phyloP scores from a whole-genome alignment of 179 eudicot species.

The Sideroxylon spinosum region DNA sequence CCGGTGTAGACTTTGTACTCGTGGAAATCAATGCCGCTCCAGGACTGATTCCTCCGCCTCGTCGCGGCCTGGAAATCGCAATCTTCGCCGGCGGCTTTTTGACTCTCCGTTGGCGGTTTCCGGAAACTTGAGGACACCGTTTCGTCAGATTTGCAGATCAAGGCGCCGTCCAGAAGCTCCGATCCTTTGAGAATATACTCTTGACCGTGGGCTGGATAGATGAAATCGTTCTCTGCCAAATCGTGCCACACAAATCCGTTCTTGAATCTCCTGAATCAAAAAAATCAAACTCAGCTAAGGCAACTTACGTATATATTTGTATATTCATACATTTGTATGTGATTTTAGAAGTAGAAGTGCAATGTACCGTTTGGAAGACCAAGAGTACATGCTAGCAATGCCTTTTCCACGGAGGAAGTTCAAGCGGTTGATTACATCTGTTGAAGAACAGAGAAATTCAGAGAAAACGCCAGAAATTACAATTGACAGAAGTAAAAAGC shows the following conservation, averaged over 20 bases:
- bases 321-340: neutral
- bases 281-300: neutral
- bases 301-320: too few relatives aligned
- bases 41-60: slow-evolving; percentile 65
- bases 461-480: neutral
- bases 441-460: neutral
- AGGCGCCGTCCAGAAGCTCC: slow-evolving; percentile 37
- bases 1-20: slow-evolving; percentile 64
- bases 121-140: slow-evolving; percentile 30
- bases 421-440: slow-evolving; percentile 75
- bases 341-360: neutral
- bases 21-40: slow-evolving; percentile 53
- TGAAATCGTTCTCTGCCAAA: slow-evolving; percentile 59
- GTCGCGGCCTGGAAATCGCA: slow-evolving; percentile 14
- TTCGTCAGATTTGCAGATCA: slow-evolving; percentile 32
- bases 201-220: slow-evolving; percentile 70
- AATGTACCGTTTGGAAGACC: slow-evolving; percentile 83
- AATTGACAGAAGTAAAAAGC: neutral
- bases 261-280: slow-evolving; percentile 58
- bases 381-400: slow-evolving; percentile 72
- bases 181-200: slow-evolving; percentile 89
- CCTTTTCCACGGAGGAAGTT: slow-evolving; percentile 84
- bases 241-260: slow-evolving; percentile 88
- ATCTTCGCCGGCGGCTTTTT: slow-evolving; percentile 12
- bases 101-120: slow-evolving; percentile 17